These are phyloP conservation scores for Alternaria gaisen DNA, from an alignment of 2,329 filamentous ascomycete species.

Conservation along the genomic window DNA sequence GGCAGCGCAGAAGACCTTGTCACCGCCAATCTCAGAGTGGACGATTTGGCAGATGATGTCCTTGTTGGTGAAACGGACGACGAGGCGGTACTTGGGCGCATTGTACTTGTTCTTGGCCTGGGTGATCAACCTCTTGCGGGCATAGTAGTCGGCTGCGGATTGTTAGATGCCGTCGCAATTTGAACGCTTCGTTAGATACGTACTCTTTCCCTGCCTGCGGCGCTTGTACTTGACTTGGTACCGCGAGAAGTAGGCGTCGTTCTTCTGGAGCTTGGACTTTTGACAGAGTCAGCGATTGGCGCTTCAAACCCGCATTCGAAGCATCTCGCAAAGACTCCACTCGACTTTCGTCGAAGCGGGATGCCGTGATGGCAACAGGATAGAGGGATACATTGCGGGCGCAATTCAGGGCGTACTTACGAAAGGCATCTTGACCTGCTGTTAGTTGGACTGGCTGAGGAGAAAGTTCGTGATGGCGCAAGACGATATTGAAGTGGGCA, in stretches of 20 bases:
- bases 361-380: conserved; percentile 27
- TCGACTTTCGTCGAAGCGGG: conserved; percentile 43
- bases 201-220: conserved; percentile 95
- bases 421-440: conserved; percentile 57
- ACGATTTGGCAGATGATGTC: conserved; percentile 99
- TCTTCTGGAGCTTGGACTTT: conserved; percentile 96
- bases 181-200: conserved; percentile 59
- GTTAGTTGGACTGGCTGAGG: conserved; percentile 38
- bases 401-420: conserved; percentile 53
- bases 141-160: conserved; percentile 90
- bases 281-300: conserved; percentile 99
- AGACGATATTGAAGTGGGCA: conserved; percentile 21
- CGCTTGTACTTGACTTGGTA: conserved; percentile 99
- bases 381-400: conserved; percentile 13
- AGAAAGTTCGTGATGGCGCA: conserved; percentile 33
- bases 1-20: conserved; percentile 82
- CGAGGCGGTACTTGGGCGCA: conserved; percentile 99
- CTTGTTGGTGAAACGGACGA: conserved; percentile 99
- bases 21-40: conserved; percentile 92
- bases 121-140: conserved; percentile 98
- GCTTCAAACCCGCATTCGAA: conserved; percentile 91
- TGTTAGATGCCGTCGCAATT: conserved; percentile 63
- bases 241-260: conserved; percentile 98
- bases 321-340: conserved; percentile 78
- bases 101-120: conserved; percentile 99